Percentiles rank a stretch among this genome's conserved stretches.
Evolutionary conservation across 2,329 filamentous ascomycete genomes (phyloP).

Genomic region (Fusarium bulbicola): DNA sequence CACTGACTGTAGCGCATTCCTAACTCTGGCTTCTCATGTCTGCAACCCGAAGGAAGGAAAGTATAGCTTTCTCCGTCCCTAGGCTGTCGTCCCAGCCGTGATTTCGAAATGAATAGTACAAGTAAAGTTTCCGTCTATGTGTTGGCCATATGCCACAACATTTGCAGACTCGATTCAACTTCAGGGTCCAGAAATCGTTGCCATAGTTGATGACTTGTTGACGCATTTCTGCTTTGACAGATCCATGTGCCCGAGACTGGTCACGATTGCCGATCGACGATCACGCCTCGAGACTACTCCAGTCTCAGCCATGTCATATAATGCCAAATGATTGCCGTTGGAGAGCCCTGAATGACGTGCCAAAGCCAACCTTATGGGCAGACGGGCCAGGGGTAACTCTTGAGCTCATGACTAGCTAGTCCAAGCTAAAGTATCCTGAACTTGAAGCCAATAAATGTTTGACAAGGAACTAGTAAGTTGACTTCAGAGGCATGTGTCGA

Average conservation of each 20-base stretch:
- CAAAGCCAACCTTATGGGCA: slow-evolving; percentile 1
- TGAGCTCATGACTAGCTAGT: slow-evolving; percentile 26
- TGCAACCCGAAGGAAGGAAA: background rate
- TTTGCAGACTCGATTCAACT: background rate
- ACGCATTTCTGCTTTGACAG: slow-evolving; percentile 19
- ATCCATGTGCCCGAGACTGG: slow-evolving; percentile 17
- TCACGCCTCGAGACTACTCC: slow-evolving; percentile 23
- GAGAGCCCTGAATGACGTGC: slow-evolving; percentile 30
- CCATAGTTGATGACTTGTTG: slow-evolving; percentile 1
- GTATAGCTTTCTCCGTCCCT: background rate
- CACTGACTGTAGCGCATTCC: background rate
- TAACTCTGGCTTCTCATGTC: background rate
- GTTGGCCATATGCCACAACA: background rate
- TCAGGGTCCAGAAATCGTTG: background rate
- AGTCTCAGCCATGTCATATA: slow-evolving; percentile 13
- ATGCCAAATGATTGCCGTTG: background rate
- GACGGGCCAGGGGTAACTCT: background rate
- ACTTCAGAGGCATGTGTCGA: background rate
- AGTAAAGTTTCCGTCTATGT: background rate
- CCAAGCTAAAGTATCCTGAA: slow-evolving; percentile 10
- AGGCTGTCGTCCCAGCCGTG: background rate
- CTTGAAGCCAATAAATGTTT: slow-evolving; percentile 14
- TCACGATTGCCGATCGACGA: slow-evolving; percentile 42
- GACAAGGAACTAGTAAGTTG: background rate
- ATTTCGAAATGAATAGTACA: background rate